These are phyloP conservation scores for Russula foetens DNA, from an alignment of 768 basidiomycete species.

Conservation along the genomic window DNA sequence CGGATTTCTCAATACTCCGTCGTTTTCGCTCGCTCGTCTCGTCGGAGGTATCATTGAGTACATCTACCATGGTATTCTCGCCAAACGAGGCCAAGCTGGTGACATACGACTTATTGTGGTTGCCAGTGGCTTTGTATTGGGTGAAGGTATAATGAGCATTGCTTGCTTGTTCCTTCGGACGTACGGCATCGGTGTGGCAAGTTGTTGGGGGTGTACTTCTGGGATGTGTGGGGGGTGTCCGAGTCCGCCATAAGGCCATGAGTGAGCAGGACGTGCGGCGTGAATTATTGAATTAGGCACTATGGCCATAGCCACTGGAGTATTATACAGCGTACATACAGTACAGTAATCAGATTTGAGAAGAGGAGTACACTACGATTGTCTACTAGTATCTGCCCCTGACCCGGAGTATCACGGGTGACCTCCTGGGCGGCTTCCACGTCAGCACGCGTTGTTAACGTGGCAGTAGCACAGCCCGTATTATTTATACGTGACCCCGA, in stretches of 20 bases:
- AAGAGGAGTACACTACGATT: too few species aligned
- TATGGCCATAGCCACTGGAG: neutral
- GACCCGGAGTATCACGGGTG: too few species aligned
- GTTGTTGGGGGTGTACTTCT: slow-evolving; percentile 83
- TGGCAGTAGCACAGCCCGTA: neutral
- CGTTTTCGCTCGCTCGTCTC: slow-evolving; percentile 86
- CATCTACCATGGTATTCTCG: slow-evolving; percentile 44
- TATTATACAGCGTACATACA: neutral
- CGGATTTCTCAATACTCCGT: slow-evolving; percentile 92
- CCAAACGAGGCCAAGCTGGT: slow-evolving; percentile 39
- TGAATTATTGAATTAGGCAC: neutral
- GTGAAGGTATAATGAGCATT: slow-evolving; percentile 87
- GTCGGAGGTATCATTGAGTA: slow-evolving; percentile 82
- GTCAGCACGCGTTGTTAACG: slow-evolving; percentile 10
- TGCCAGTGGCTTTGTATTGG: slow-evolving; percentile 92
- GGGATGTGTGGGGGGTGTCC: slow-evolving; percentile 63
- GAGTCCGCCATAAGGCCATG: too few species aligned
- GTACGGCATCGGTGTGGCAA: slow-evolving; percentile 62
- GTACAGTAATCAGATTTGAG: too few species aligned
- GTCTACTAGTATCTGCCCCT: too few species aligned
- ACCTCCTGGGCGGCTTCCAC: neutral
- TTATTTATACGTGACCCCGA: slow-evolving; percentile 2
- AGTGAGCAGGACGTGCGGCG: neutral
- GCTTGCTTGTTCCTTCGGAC: slow-evolving; percentile 67
- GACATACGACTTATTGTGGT: slow-evolving; percentile 78